Evolutionary conservation across 2,329 filamentous ascomycete species (phyloP).

Genomic region (Cordyceps cicadae): DNA sequence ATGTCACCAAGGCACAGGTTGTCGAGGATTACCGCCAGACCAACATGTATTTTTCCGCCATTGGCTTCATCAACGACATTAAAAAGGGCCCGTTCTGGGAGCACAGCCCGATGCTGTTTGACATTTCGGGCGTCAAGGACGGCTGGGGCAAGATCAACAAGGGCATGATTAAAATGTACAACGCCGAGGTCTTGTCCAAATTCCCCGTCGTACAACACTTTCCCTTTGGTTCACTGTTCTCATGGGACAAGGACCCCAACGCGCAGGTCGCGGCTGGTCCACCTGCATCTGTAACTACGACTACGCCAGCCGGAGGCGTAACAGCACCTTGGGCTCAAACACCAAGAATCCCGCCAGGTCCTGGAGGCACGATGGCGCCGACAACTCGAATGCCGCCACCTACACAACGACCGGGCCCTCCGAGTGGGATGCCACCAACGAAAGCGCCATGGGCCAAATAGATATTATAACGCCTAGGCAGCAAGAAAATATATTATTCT

Average conservation of each 20-base stretch:
- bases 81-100: conserved; percentile 97
- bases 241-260: conserved; percentile 61
- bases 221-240: conserved; percentile 71
- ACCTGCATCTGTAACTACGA: conserved; percentile 34
- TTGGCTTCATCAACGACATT: conserved; percentile 96
- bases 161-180: conserved; percentile 99
- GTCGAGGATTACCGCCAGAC: conserved; percentile 56
- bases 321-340: conserved; percentile 31
- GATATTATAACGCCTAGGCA: neutral
- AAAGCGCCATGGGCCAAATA: conserved; percentile 40
- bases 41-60: conserved; percentile 90
- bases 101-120: conserved; percentile 87
- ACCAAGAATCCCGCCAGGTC: conserved; percentile 23
- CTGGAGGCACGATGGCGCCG: neutral
- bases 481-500: neutral
- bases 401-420: neutral
- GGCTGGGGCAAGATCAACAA: conserved; percentile 99
- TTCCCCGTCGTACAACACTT: conserved; percentile 99
- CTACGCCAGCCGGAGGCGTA: conserved; percentile 16
- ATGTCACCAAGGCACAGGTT: conserved; percentile 55
- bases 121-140: conserved; percentile 82
- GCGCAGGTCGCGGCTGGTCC: conserved; percentile 37
- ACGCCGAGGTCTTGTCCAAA: conserved; percentile 90
- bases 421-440: conserved; percentile 19
- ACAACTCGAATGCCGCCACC: conserved; percentile 1